phyloP scores from a whole-genome alignment of 2,329 filamentous ascomycete genomes.

The Colletotrichum neosansevieriae region DNA sequence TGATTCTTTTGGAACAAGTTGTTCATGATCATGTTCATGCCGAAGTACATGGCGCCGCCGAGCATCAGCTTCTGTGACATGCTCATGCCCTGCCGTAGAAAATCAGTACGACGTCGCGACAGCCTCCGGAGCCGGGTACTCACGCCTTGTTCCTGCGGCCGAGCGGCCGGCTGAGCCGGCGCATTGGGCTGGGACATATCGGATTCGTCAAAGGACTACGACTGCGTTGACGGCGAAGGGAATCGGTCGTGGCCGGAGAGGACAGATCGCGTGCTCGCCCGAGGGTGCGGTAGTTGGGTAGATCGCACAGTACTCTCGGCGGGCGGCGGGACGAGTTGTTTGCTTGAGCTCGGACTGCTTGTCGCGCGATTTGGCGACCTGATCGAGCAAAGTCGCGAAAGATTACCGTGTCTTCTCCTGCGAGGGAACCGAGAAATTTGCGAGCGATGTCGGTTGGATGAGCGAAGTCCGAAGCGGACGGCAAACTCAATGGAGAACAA shows the following conservation, averaged over 20 bases:
- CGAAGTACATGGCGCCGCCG: constrained; percentile 68
- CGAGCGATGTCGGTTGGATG: constrained; percentile 32
- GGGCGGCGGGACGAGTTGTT: constrained; percentile 6
- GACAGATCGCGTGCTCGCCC: constrained; percentile 30
- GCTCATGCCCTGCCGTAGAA: constrained; percentile 49
- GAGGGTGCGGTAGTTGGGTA: constrained; percentile 17
- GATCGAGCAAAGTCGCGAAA: constrained; percentile 18
- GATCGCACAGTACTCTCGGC: constrained; percentile 13
- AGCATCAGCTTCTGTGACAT: constrained; percentile 61
- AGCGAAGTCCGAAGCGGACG: constrained; percentile 19
- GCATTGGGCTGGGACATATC: constrained; percentile 36
- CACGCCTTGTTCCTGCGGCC: constrained; percentile 39
- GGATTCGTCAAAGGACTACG: constrained; percentile 4
- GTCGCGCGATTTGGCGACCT: constrained; percentile 15
- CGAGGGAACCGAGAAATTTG: constrained; percentile 16
- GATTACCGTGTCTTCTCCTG: constrained; percentile 28
- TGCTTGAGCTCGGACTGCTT: constrained; percentile 17
- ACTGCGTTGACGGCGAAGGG: constrained; percentile 1
- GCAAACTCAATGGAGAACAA: constrained; percentile 24
- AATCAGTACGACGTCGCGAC: constrained; percentile 19
- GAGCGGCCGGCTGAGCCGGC: constrained; percentile 26
- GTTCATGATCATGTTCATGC: constrained; percentile 69
- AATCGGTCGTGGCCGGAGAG: constrained; percentile 4
- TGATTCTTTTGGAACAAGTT: constrained; percentile 63
- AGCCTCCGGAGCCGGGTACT: constrained; percentile 11